Percentiles rank a stretch among this genome's conserved stretches.
phyloP scores from a whole-genome alignment of 2,329 filamentous ascomycete species.

The Pseudocercospora crystallina region DNA sequence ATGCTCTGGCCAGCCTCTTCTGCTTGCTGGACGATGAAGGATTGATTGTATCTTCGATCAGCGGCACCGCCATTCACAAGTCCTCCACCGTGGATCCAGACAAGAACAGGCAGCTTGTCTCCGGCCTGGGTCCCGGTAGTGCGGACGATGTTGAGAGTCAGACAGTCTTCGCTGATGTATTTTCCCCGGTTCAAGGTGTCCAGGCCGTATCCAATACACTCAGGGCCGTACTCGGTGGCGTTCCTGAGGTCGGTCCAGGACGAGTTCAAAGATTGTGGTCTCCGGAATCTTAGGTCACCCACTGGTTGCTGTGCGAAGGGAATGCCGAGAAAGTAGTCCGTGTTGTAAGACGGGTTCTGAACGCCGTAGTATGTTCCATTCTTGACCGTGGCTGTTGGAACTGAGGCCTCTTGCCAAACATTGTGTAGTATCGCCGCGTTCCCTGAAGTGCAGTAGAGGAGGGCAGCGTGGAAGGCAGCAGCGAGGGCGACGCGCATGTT shows the following conservation, averaged over 20 bases:
- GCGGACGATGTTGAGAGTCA: constrained; percentile 29
- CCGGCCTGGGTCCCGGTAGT: constrained; percentile 9
- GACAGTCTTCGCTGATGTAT: constrained; percentile 27
- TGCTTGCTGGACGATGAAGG: constrained; percentile 31
- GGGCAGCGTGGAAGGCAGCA: too few species aligned
- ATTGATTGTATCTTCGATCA: constrained; percentile 30
- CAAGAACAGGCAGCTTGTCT: constrained; percentile 22
- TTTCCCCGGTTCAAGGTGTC: constrained; percentile 29
- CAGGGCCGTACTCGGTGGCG: constrained; percentile 48
- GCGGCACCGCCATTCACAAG: constrained; percentile 23
- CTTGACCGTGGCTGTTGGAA: constrained; percentile 32
- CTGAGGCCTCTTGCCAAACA: too few species aligned
- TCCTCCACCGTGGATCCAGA: constrained; percentile 28
- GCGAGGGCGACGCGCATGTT: too few species aligned
- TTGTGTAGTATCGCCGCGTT: too few species aligned
- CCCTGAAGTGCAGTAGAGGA: too few species aligned
- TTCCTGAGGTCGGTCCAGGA: constrained; percentile 44
- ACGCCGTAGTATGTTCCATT: constrained; percentile 53
- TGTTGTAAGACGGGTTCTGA: constrained; percentile 41
- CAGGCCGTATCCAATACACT: constrained; percentile 53
- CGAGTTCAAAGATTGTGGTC: constrained; percentile 51
- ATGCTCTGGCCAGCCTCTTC: constrained; percentile 38
- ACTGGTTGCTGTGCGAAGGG: constrained; percentile 56
- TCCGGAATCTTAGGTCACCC: constrained; percentile 53
- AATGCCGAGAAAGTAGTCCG: constrained; percentile 56